phyloP scores from a whole-genome alignment of 2,329 filamentous ascomycete genomes.

The Aspergillus sp. region DNA sequence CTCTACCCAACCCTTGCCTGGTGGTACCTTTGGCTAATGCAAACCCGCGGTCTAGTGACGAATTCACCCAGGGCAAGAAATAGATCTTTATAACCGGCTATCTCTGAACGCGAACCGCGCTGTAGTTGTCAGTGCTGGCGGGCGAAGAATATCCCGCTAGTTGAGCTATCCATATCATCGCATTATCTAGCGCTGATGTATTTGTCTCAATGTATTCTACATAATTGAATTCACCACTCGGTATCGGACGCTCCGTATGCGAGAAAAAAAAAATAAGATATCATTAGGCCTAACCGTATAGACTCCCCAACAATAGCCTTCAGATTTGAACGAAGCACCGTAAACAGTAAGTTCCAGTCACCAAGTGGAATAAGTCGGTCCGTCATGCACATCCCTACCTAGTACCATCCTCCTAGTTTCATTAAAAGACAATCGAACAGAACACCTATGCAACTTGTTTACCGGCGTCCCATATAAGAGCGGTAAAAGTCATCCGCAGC shows the following conservation, averaged over 20 bases:
- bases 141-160: not conserved
- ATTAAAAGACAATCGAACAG: not conserved
- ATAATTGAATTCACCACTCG: not conserved
- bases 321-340: not conserved
- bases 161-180: not conserved
- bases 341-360: not conserved
- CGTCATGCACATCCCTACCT: constrained; percentile 2
- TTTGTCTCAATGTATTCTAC: constrained; percentile 16
- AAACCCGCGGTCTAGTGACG: constrained; percentile 57
- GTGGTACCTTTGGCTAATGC: not conserved
- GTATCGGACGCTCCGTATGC: not conserved
- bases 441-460: constrained; percentile 5
- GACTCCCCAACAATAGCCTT: not conserved
- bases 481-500: constrained; percentile 85
- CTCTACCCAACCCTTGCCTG: not conserved
- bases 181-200: constrained; percentile 5
- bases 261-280: not conserved
- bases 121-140: not conserved
- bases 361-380: not conserved
- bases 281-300: not conserved
- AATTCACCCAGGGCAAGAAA: constrained; percentile 68
- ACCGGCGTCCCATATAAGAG: constrained; percentile 77
- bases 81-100: constrained; percentile 20
- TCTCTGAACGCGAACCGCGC: not conserved
- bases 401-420: constrained; percentile 1